Percentiles rank a stretch among this genome's conserved stretches.
Conservation (phyloP, 495 filamentous ascomycete genomes). For the Aspergillus biplanus region DNA sequence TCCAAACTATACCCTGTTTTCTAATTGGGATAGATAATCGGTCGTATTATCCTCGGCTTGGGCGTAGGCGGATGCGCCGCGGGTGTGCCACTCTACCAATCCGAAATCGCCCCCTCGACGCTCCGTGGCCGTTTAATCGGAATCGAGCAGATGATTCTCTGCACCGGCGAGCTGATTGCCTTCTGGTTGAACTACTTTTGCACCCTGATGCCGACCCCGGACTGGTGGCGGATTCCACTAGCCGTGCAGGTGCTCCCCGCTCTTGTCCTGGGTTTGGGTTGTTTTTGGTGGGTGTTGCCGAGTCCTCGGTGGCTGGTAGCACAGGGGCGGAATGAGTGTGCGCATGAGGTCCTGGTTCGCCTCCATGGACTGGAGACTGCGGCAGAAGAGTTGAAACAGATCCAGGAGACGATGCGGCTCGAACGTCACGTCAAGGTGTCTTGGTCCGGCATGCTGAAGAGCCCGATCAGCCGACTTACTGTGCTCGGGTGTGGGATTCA, state of each 20-base stretch:
- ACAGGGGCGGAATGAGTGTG: conserved; percentile 68
- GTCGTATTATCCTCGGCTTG: conserved; percentile 59
- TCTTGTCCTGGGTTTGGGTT: too few relatives aligned
- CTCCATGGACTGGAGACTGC: conserved; percentile 60
- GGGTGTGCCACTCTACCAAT: conserved; percentile 71
- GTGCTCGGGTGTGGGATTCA: conserved; percentile 38
- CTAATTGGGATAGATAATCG: conserved; percentile 37
- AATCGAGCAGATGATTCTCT: too few relatives aligned
- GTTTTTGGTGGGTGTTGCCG: conserved; percentile 48
- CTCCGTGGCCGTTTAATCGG: conserved; percentile 66
- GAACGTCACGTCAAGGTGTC: conserved; percentile 71
- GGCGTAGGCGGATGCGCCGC: conserved; percentile 61
- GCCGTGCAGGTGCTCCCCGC: too few relatives aligned
- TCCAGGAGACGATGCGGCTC: conserved; percentile 73
- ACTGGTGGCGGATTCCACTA: too few relatives aligned
- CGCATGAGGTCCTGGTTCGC: conserved; percentile 62
- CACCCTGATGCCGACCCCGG: too few relatives aligned
- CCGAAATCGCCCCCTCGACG: conserved; percentile 56
- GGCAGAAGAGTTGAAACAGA: conserved; percentile 76
- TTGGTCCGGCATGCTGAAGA: conserved; percentile 61
- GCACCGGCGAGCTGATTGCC: too few relatives aligned
- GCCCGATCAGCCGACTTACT: conserved; percentile 18
- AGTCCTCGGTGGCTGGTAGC: conserved; percentile 77
- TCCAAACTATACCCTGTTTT: background rate
- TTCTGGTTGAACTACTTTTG: too few relatives aligned